Base-by-base conservation (phyloP, 2,329 filamentous ascomycete genomes). In the Beauveria caledonica region DNA sequence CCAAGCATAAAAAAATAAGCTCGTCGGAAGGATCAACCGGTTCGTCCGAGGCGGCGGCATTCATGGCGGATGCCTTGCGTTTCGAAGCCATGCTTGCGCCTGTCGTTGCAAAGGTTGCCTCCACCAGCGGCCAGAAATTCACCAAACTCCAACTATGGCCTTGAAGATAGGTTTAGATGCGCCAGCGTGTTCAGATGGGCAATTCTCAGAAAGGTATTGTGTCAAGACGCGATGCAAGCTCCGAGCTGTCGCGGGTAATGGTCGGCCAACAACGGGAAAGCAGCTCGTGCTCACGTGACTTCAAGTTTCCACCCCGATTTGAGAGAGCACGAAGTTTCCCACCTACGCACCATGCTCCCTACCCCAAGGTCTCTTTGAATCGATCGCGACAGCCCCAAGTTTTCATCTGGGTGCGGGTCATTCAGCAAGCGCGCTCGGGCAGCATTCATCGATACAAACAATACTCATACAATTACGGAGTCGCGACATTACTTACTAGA, bases 1-100 rank as follows among this genome's bases (percentile, higher is more conserved):
- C 94, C 42, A 99, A 79, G 68, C 91, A 95, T 59, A 96, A 83
- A 70, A 99, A 99, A 77, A 92, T 89, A 62, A 99, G 84, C 78
- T 97, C 92, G 71, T 99, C 94, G 1, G 92, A 85, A 5, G 94
- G 92, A 68, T 97, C 93, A 62, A 96, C 88, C 1, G 92, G 90
- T 69, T 97, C 92, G 61, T 97, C 91, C 46, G 86, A 82, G 15
- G 75, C 77, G 5, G 79, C 73, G 56, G 85, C 77, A 58, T 85
- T 84, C 81, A 95, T 88, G 10, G 88, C 88, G 61, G 85, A 83
- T 52, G 88, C 89, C 74, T 97, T 97, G 69, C 93, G 86, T 77
- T 97, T 97, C 59, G 91, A 86, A n/a, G 93, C 88, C 93, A 97
- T 97, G 62, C 52, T 77, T 63, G 66, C 62, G 65, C 53, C 62